Conservation (phyloP, 495 filamentous ascomycete species). For the Lophiotrema nucula region DNA sequence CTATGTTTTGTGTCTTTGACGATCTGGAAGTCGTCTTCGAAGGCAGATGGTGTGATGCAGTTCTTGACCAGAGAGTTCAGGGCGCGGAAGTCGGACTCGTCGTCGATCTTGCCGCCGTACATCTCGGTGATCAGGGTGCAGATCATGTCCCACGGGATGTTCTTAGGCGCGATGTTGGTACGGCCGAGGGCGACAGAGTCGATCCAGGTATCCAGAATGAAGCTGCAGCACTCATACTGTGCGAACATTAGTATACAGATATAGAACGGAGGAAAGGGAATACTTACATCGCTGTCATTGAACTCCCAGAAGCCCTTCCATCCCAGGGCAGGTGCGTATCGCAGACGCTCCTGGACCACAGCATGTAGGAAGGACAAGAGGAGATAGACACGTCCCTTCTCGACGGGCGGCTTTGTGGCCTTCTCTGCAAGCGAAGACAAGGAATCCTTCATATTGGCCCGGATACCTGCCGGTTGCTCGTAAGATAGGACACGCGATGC, state of each 20-base stretch:
- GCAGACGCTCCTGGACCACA: slow-evolving; percentile 90
- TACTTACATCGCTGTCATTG: slow-evolving; percentile 96
- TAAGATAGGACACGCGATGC: slow-evolving; percentile 95
- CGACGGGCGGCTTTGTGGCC: slow-evolving; percentile 77
- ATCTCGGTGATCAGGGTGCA: slow-evolving; percentile 87
- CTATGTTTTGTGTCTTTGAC: slow-evolving; percentile 58
- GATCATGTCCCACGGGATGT: slow-evolving; percentile 97
- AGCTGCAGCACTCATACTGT: slow-evolving; percentile 94
- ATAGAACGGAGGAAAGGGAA: not conserved
- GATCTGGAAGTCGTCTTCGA: slow-evolving; percentile 86
- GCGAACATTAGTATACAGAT: slow-evolving; percentile 37
- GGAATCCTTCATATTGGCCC: slow-evolving; percentile 98
- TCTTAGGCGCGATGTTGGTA: slow-evolving; percentile 86
- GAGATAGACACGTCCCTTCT: slow-evolving; percentile 87
- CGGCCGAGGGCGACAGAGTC: slow-evolving; percentile 75
- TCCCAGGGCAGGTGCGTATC: slow-evolving; percentile 90
- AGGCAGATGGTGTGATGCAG: slow-evolving; percentile 81
- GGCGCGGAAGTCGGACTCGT: slow-evolving; percentile 77
- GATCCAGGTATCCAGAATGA: slow-evolving; percentile 95
- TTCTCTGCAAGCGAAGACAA: slow-evolving; percentile 77
- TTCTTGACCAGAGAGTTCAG: slow-evolving; percentile 68
- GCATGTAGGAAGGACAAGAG: slow-evolving; percentile 93
- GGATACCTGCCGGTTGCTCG: slow-evolving; percentile 93
- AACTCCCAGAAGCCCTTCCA: slow-evolving; percentile 99
- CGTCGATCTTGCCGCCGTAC: slow-evolving; percentile 97